phyloP scores from a whole-genome alignment of 768 basidiomycete genomes.

The Nidularia sp. region DNA sequence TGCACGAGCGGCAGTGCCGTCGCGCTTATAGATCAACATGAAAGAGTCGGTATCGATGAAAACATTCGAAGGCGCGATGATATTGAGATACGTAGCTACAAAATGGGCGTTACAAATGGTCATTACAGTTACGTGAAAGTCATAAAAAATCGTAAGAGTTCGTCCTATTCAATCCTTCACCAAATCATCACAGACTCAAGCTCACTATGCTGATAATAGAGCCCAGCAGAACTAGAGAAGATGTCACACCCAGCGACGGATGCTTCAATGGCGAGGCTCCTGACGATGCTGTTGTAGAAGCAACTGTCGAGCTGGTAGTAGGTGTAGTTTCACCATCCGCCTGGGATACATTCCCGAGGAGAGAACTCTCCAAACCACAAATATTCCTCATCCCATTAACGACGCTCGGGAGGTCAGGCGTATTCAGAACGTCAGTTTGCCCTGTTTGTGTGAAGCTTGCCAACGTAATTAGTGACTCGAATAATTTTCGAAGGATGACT shows the following conservation, averaged over 20 bases:
- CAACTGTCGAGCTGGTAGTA: background rate
- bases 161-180: no score
- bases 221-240: background rate
- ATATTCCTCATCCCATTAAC: constrained; percentile 46
- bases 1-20: no score
- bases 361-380: constrained; percentile 46
- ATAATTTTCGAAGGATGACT: background rate
- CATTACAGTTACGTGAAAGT: no score
- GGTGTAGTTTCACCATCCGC: constrained; percentile 15
- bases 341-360: constrained; percentile 49
- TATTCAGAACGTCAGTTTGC: constrained; percentile 47
- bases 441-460: constrained; percentile 53
- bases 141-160: no score
- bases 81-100: no score
- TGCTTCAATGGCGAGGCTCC: background rate
- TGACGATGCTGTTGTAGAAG: background rate
- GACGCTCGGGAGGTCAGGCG: constrained; percentile 41
- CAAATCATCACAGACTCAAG: no score
- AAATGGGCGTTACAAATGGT: no score
- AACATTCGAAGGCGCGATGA: no score
- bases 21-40: no score
- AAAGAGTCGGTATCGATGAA: no score
- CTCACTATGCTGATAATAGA: no score
- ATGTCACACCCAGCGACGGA: background rate
- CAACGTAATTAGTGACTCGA: background rate